phyloP scores from a whole-genome alignment of 2,329 filamentous ascomycete genomes.

The Penicillium oxalicum region DNA sequence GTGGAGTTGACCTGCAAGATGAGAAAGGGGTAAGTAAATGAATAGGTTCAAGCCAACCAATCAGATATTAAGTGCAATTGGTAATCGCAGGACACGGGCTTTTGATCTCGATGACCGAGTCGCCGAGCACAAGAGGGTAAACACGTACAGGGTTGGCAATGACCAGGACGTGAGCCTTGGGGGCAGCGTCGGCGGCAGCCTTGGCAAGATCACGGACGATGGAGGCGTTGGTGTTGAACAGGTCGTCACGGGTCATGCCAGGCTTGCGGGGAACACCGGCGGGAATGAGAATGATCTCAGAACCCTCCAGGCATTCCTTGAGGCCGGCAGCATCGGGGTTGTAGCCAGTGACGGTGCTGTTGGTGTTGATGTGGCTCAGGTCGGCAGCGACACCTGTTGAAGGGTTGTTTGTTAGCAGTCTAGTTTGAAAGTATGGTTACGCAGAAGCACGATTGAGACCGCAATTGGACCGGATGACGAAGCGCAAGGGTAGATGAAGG shows the following conservation, averaged over 20 bases:
- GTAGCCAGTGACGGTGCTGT: constrained; percentile 88
- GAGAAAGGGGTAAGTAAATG: background rate
- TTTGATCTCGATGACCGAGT: too few relatives aligned
- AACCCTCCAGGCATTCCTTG: constrained; percentile 69
- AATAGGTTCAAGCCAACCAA: background rate
- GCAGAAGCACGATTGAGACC: background rate
- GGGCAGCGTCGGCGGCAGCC: constrained; percentile 79
- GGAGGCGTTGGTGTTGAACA: constrained; percentile 99
- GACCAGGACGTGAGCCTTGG: constrained; percentile 91
- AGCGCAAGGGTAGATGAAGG: background rate
- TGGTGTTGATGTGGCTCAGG: constrained; percentile 98
- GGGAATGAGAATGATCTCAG: constrained; percentile 94
- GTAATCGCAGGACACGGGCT: background rate
- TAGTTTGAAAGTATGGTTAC: background rate
- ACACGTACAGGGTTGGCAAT: constrained; percentile 83
- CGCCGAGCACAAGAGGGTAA: background rate
- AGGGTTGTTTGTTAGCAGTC: background rate
- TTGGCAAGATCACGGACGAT: constrained; percentile 98
- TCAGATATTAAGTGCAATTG: background rate
- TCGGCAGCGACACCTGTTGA: constrained; percentile 87
- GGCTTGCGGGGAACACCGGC: constrained; percentile 98
- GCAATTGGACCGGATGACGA: background rate
- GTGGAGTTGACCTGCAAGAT: constrained; percentile 80
- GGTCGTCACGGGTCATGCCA: constrained; percentile 97
- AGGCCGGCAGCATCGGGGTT: constrained; percentile 71